Evolutionary conservation across 192 early-diverging fungal species (phyloP).

Genomic region (Coemansia aciculifera): DNA sequence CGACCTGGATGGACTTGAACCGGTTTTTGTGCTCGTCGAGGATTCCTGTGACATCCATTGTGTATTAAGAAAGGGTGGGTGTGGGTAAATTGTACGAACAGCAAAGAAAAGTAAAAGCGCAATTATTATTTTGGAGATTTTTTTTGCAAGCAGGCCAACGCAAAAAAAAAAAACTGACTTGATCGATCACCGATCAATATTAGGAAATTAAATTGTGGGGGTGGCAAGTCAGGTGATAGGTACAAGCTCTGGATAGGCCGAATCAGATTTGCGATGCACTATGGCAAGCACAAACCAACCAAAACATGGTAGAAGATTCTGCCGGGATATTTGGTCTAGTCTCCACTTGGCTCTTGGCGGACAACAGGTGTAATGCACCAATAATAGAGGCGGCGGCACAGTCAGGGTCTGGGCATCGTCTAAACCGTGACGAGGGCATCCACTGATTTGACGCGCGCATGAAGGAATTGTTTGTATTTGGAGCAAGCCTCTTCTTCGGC

Average conservation of each 20-base stretch:
- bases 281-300: background rate
- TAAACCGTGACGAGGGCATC: background rate
- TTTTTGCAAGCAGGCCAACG: background rate
- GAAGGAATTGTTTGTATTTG: background rate
- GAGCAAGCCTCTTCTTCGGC: background rate
- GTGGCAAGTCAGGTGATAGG: background rate
- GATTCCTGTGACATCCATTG: conserved; percentile 69
- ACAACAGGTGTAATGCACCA: background rate
- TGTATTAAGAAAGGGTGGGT: background rate
- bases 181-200: background rate
- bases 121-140: background rate
- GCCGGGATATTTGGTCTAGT: background rate
- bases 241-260: background rate
- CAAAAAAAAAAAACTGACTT: conserved; percentile 8
- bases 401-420: background rate
- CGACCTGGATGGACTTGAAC: conserved; percentile 76
- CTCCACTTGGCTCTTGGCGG: background rate
- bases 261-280: background rate
- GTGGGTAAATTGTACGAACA: conserved; percentile 10
- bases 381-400: background rate
- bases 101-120: background rate
- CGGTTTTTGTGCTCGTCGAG: conserved; percentile 68
- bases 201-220: background rate
- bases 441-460: background rate
- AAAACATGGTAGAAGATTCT: background rate